Base-by-base conservation (phyloP, 2,329 filamentous ascomycete species). In the Nigrospora sphaerica region DNA sequence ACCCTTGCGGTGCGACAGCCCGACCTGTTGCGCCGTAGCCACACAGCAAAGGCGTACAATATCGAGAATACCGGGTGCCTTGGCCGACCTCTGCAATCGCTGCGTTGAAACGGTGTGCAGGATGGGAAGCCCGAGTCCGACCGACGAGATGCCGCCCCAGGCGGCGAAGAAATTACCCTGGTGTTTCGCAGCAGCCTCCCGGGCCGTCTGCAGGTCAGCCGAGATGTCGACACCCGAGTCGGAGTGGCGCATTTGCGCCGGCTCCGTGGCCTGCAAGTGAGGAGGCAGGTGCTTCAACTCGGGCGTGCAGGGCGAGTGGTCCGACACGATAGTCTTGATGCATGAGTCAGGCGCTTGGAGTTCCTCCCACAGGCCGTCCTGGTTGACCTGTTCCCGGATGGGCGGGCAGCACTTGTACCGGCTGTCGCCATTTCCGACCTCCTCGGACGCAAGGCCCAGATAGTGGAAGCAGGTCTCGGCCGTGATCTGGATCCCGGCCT, bases 401-500 rank as follows among this genome's bases (percentile, higher is more conserved):
- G 91, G 91, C 28, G 91, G 91, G 65, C 91, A 95, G 75, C 91
- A 96, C 68, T 96, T 96, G 72, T 95, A 90, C 47, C 91, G 72
- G 28, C 90, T 95, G 66, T 96, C 91, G 39, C 91, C 91, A 53
- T 88, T 80, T 48, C 81, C 75, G 48, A 96, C 87, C 53, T 84
- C 75, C 69, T 96, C 91, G 0, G 90, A 83, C 0, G 88, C 84
- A 2, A 96, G 75, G 4, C 86, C 86, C 13, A 96, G 81, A 66
- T 95, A 96, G 72, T 95, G 91, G 75, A 95, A 95, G 71, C 91
- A 95, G 3, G 91, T 95, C 70, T 95, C 91, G 46, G 91, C 90
- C 1, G 90, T 95, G 68, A 96, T 88, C 59, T 90, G 88, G 62
- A 95, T 71, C 38, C 91, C 91, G 3, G 73, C 69, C 4, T 74